These are phyloP conservation scores for Diophrys sp. DNA, from an alignment of 73 alveolate species.

Conservation along the genomic window DNA sequence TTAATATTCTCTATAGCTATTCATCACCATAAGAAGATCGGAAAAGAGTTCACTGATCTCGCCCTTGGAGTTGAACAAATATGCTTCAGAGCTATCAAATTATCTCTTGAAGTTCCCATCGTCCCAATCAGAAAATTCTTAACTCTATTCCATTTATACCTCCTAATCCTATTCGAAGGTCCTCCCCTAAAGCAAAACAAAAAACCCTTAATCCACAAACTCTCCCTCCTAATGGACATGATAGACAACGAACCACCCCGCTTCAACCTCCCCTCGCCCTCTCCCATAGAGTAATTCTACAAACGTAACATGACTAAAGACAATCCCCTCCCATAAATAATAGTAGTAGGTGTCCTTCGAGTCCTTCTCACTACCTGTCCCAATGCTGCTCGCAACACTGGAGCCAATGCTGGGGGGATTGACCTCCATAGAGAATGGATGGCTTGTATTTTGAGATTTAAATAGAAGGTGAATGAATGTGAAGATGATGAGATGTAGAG, in stretches of 20 bases:
- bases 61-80: conserved; percentile 24
- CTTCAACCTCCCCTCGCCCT: conserved; percentile 23
- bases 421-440: conserved; percentile 78
- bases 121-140: conserved; percentile 66
- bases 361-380: conserved; percentile 68
- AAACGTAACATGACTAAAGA: conserved; percentile 57
- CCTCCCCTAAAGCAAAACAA: conserved; percentile 5
- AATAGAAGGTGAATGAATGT: conserved; percentile 28
- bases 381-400: conserved; percentile 49
- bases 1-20: conserved; percentile 6
- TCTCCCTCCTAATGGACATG: not conserved
- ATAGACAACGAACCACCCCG: conserved; percentile 48
- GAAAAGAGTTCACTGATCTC: conserved; percentile 14
- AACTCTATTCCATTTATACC: conserved; percentile 38
- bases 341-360: conserved; percentile 66
- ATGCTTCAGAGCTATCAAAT: conserved; percentile 54
- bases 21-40: not conserved
- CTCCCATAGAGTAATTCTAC: conserved; percentile 58
- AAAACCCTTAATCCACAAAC: not conserved
- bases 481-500: too few species aligned
- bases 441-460: conserved; percentile 20
- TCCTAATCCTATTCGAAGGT: conserved; percentile 38
- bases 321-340: conserved; percentile 58
- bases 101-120: conserved; percentile 44
- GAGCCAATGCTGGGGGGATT: conserved; percentile 67